Percentiles rank a stretch among this genome's conserved stretches.
Evolutionary conservation across 164 flowering plant species (phyloP).

Genomic region (Tinospora cordifolia): DNA sequence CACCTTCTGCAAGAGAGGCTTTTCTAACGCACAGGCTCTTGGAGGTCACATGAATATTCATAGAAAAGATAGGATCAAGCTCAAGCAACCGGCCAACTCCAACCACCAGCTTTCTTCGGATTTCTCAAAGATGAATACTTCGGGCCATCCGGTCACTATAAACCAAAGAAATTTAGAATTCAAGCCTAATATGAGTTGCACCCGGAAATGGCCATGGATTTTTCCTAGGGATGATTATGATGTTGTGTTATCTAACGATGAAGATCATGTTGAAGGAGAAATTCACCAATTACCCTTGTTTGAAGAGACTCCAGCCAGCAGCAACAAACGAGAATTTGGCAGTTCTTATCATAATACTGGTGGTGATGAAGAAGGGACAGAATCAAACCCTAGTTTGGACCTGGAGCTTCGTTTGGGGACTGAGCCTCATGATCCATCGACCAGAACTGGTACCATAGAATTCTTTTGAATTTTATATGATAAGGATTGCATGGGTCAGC

Average conservation of each 20-base stretch:
- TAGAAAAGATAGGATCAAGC: conserved; percentile 35
- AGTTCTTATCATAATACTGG: too few species aligned
- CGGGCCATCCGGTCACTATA: background rate
- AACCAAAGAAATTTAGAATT: too few species aligned
- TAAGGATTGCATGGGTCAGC: too few species aligned
- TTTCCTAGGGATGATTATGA: conserved; percentile 6
- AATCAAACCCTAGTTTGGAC: conserved; percentile 27
- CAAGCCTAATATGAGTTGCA: too few species aligned
- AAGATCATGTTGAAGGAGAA: conserved; percentile 9
- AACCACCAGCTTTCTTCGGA: background rate
- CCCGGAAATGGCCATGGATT: conserved; percentile 9
- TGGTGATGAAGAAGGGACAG: conserved; percentile 12
- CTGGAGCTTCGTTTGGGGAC: conserved; percentile 52
- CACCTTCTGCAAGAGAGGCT: conserved; percentile 41
- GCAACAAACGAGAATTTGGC: conserved; percentile 6
- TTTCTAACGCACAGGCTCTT: conserved; percentile 44
- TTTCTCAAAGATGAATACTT: conserved; percentile 1
- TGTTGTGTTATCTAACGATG: background rate
- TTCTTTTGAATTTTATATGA: too few species aligned
- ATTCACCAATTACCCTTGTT: conserved; percentile 25
- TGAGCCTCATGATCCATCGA: conserved; percentile 18
- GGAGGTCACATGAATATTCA: conserved; percentile 58
- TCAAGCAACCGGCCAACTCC: conserved; percentile 15
- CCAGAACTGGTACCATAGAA: conserved; percentile 14
- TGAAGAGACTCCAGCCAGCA: conserved; percentile 13